These are phyloP conservation scores for Neodidymelliopsis sp. DNA, from an alignment of 2,329 filamentous ascomycete species.

Conservation along the genomic window DNA sequence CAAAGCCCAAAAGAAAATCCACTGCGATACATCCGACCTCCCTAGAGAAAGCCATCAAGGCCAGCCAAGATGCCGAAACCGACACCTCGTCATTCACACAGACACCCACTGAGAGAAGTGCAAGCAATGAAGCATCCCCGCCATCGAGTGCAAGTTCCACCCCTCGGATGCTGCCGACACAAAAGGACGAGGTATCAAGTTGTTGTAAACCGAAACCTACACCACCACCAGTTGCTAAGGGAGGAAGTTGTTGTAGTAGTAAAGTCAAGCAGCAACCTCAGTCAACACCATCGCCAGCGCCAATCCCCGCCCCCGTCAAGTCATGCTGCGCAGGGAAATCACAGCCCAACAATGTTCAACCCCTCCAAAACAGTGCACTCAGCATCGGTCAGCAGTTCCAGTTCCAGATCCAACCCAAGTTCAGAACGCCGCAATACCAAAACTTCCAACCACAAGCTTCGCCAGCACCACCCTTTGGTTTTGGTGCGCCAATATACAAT, in stretches of 20 bases:
- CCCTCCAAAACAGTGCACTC: conserved; percentile 17
- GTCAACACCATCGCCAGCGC: conserved; percentile 9
- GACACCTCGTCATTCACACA: conserved; percentile 41
- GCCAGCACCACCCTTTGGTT: conserved; percentile 30
- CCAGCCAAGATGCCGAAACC: conserved; percentile 40
- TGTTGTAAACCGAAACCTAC: conserved; percentile 44
- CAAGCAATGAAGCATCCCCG: conserved; percentile 43
- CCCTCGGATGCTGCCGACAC: conserved; percentile 40
- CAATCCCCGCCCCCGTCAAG: conserved; percentile 27
- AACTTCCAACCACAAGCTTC: conserved; percentile 28
- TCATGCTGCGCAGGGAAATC: conserved; percentile 43
- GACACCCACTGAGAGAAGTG: conserved; percentile 45
- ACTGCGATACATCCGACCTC: conserved; percentile 37
- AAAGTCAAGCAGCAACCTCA: conserved; percentile 31
- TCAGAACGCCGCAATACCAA: conserved; percentile 29
- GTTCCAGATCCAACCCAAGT: conserved; percentile 31
- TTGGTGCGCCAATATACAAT: conserved; percentile 46
- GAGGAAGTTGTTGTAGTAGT: conserved; percentile 41
- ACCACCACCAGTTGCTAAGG: conserved; percentile 21
- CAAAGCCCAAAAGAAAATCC: conserved; percentile 44
- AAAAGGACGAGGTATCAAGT: conserved; percentile 36
- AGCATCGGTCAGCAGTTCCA: conserved; percentile 28
- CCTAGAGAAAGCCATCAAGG: conserved; percentile 47
- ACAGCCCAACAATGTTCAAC: conserved; percentile 15
- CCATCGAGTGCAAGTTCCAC: conserved; percentile 50